These are phyloP conservation scores for Pulveroboletus sp. DNA, from an alignment of 768 basidiomycete species.

Conservation along the genomic window DNA sequence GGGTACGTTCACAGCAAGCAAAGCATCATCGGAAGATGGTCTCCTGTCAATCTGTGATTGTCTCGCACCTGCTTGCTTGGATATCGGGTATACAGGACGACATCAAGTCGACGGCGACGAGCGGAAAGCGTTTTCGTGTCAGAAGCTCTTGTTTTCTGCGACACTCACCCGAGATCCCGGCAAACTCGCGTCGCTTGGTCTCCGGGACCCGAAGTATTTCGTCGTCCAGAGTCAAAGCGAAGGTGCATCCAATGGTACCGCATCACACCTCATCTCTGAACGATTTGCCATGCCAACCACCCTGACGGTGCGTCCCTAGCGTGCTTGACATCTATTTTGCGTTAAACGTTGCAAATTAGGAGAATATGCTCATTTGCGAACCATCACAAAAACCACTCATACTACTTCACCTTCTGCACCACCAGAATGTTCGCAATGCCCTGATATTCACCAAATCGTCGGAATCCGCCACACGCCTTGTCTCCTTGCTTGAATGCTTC, in stretches of 20 bases:
- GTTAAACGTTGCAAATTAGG: conserved; percentile 43
- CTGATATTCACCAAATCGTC: conserved; percentile 97
- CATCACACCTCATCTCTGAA: conserved; percentile 61
- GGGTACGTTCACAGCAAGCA: neutral
- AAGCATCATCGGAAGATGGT: conserved; percentile 5
- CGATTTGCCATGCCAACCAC: conserved; percentile 79
- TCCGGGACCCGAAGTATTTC: conserved; percentile 83
- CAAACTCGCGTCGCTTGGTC: conserved; percentile 79
- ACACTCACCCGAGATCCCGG: conserved; percentile 92
- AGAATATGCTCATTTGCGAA: conserved; percentile 81
- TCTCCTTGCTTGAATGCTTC: conserved; percentile 78
- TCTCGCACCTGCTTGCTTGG: conserved; percentile 58
- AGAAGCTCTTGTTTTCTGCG: conserved; percentile 94
- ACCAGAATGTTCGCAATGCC: conserved; percentile 56
- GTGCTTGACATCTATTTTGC: neutral
- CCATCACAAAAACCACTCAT: conserved; percentile 81
- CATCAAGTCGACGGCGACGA: conserved; percentile 54
- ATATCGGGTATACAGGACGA: conserved; percentile 12
- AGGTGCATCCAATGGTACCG: conserved; percentile 32
- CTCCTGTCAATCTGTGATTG: conserved; percentile 34
- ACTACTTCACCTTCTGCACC: conserved; percentile 81
- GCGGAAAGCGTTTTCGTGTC: conserved; percentile 63
- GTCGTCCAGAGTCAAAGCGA: conserved; percentile 60
- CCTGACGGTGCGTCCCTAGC: conserved; percentile 50
- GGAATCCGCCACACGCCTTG: conserved; percentile 81